phyloP scores from a whole-genome alignment of 1,284 basidiomycete species.

The Caloboletus inedulis region DNA sequence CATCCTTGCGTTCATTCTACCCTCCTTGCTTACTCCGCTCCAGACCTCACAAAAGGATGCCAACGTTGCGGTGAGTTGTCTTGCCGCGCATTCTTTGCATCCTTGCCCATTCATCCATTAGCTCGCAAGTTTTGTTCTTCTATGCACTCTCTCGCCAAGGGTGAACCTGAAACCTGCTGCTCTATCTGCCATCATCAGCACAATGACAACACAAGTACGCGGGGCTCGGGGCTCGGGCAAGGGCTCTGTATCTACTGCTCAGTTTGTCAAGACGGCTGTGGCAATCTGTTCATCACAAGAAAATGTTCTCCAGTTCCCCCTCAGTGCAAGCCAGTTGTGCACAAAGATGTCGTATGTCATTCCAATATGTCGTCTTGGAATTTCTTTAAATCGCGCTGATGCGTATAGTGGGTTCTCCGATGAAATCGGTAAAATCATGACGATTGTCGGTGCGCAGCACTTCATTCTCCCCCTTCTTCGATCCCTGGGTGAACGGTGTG shows the following conservation, averaged over 20 bases:
- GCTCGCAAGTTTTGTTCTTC: constrained; percentile 72
- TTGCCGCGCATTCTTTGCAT: background rate
- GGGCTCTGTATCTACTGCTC: constrained; percentile 15
- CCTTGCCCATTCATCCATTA: constrained; percentile 27
- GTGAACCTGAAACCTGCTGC: constrained; percentile 54
- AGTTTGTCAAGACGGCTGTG: constrained; percentile 30
- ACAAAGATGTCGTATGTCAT: constrained; percentile 31
- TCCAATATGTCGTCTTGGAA: background rate
- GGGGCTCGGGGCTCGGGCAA: constrained; percentile 22
- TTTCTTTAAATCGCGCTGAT: background rate
- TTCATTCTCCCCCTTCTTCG: constrained; percentile 54
- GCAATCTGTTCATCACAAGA: constrained; percentile 30
- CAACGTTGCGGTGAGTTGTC: constrained; percentile 54
- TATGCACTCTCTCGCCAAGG: constrained; percentile 65
- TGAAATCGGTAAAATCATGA: constrained; percentile 43
- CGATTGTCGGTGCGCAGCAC: constrained; percentile 56
- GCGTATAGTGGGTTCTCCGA: constrained; percentile 45
- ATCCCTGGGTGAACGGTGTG: constrained; percentile 45
- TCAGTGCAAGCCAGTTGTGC: constrained; percentile 14
- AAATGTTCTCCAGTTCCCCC: constrained; percentile 16
- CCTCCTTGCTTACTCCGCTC: constrained; percentile 59
- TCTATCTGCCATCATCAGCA: constrained; percentile 52
- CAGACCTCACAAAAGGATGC: constrained; percentile 38
- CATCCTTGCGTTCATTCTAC: constrained; percentile 57
- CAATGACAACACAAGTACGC: constrained; percentile 51